Evolutionary conservation across 139 green algal genomes (phyloP), one percentile per base, ranked within the genome.

Genomic region (Chlamydomonas incerta): DNA sequence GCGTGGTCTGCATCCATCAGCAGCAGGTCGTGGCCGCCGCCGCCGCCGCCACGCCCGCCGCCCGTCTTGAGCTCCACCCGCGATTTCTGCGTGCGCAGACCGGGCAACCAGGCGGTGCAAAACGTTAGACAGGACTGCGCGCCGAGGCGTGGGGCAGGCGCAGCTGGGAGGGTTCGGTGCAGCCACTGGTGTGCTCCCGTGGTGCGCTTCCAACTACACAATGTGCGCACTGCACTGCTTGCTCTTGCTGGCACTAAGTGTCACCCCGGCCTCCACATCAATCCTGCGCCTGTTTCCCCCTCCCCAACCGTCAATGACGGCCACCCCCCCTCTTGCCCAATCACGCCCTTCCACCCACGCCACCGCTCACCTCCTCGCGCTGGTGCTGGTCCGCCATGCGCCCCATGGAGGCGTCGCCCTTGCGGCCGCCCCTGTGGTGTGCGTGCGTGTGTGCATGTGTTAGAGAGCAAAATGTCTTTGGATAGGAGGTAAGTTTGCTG

Each of bases 361-460:
- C n/a, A 0, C 9, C 28, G 2, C 75, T 70, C 21, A 55, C 34
- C 17, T 80, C 62, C 15, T 88, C 62, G 8, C 88, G 55, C 62
- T 90, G 37, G 67, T 93, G 87, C 17, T 58, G 82, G 17, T 90
- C 82, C 55, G 91, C 88, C 62, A 85, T 71, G 66, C 85, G 75
- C 23, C 74, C 87, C 85, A 92, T 86, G 65, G 57, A 79, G 24
- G 87, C 79, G 60, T 89, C 86, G 15, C 83, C 85, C 50, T 74
- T 72, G 13, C 33, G 23, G 17, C 81, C 90, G 23, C 84, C 90
- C 80, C 87, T 89, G 71, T 15, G 57, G 3, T 10, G 26, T 10
- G 46, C 67, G 33, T 17, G 62, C 31, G 26, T 63, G 50, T 17
- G 33, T 2, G 15, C 37, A 15, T 57, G 15, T n/a, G n/a, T n/a